Conservation (phyloP, 352 stramenopile species). For the Globisporangium carolinianum region DNA sequence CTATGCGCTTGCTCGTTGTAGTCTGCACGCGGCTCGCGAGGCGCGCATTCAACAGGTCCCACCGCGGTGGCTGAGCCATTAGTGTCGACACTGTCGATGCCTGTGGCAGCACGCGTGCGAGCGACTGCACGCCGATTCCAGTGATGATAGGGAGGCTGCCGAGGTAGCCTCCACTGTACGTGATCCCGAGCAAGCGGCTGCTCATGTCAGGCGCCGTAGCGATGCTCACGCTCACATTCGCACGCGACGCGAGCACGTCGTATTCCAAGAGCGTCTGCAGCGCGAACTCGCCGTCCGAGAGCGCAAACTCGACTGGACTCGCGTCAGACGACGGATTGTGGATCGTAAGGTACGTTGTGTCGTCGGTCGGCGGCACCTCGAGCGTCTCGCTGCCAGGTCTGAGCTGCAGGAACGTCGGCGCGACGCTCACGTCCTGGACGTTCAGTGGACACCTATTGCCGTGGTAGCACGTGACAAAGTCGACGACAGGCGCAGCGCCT, state of each 20-base stretch:
- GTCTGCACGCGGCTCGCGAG: not conserved
- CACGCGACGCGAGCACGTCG: not conserved
- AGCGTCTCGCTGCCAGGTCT: slow-evolving; percentile 1
- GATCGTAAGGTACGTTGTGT: slow-evolving; percentile 1
- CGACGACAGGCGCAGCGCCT: slow-evolving; percentile 4
- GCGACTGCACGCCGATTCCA: not conserved
- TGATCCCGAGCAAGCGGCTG: slow-evolving; percentile 1
- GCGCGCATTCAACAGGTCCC: slow-evolving; percentile 1
- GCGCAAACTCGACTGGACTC: not conserved
- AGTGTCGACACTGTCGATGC: not conserved
- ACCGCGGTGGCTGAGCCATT: not conserved
- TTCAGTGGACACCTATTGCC: slow-evolving; percentile 7
- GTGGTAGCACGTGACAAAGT: slow-evolving; percentile 13
- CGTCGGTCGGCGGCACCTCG: not conserved
- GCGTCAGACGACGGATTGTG: not conserved
- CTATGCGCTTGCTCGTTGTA: not conserved
- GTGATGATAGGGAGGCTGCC: slow-evolving; percentile 1
- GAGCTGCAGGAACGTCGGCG: slow-evolving; percentile 5
- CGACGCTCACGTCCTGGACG: not conserved
- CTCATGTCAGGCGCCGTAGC: too few species aligned
- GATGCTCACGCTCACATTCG: not conserved
- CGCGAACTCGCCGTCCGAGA: slow-evolving; percentile 4
- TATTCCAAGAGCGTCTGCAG: slow-evolving; percentile 2
- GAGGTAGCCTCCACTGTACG: slow-evolving; percentile 7
- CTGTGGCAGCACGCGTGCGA: not conserved